Evolutionary conservation across 257 asterid species (phyloP).

Genomic region (Handroanthus guayacan): DNA sequence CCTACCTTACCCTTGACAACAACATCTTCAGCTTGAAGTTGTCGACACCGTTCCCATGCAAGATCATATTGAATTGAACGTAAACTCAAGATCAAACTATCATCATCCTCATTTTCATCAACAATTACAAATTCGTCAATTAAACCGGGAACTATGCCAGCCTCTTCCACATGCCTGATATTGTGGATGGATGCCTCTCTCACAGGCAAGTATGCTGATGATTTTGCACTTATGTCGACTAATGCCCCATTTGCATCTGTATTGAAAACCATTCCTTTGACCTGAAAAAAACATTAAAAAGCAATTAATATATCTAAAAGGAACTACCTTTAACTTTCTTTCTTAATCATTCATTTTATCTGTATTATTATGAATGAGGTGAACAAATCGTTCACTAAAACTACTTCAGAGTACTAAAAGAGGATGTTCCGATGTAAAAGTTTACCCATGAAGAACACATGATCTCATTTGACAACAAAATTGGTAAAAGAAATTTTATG

Average conservation of each 20-base stretch:
- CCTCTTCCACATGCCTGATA: constrained; percentile 78
- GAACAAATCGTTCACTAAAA: not conserved
- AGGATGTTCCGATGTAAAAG: not conserved
- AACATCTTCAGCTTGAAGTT: constrained; percentile 98
- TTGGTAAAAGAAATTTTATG: too few species aligned
- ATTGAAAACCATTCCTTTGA: constrained; percentile 79
- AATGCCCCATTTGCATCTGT: constrained; percentile 86
- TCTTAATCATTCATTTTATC: not conserved
- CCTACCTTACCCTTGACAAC: constrained; percentile 90
- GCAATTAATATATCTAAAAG: not conserved
- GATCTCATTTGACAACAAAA: not conserved
- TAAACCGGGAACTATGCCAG: constrained; percentile 86
- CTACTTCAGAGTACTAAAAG: not conserved
- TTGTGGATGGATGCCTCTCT: constrained; percentile 82
- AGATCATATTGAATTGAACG: constrained; percentile 84
- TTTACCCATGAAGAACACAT: not conserved
- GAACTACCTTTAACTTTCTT: not conserved
- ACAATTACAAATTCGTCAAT: constrained; percentile 80
- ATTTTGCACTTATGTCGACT: constrained; percentile 91
- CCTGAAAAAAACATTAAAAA: constrained; percentile 47
- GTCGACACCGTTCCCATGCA: constrained; percentile 97
- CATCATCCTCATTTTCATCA: constrained; percentile 82
- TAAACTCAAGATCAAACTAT: constrained; percentile 88
- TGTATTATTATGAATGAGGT: not conserved
- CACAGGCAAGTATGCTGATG: constrained; percentile 88